phyloP scores from a whole-genome alignment of 2,329 filamentous ascomycete genomes.

The Colletotrichum viniferum region DNA sequence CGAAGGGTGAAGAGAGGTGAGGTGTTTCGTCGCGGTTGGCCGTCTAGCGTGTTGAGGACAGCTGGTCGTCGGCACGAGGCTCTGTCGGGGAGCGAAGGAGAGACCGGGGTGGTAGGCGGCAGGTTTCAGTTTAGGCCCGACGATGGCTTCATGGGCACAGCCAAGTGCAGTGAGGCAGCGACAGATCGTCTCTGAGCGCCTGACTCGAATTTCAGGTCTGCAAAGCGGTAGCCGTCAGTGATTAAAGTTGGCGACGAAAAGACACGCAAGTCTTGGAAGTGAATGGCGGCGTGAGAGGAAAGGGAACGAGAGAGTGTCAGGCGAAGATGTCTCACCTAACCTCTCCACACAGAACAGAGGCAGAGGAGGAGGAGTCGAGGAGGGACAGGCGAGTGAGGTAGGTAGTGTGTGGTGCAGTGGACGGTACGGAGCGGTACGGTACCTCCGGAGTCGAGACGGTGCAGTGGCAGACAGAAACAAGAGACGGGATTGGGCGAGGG shows the following conservation, averaged over 20 bases:
- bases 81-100: background rate
- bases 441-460: background rate
- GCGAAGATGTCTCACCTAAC: conserved; percentile 20
- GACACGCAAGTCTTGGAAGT: background rate
- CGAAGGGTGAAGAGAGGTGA: conserved; percentile 18
- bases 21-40: background rate
- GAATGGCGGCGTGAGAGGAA: background rate
- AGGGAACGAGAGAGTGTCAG: conserved; percentile 12
- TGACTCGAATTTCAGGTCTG: background rate
- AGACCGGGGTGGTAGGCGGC: conserved; percentile 1
- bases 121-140: conserved; percentile 20
- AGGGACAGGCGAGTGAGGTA: conserved; percentile 7
- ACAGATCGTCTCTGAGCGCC: background rate
- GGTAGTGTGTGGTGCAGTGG: background rate
- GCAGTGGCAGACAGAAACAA: conserved; percentile 8
- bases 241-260: conserved; percentile 5
- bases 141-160: conserved; percentile 19
- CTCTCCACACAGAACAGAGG: conserved; percentile 9
- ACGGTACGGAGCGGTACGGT: conserved; percentile 3
- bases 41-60: background rate
- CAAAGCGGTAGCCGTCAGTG: background rate
- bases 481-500: conserved; percentile 19
- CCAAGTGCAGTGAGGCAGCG: background rate
- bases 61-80: background rate
- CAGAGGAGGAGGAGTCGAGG: conserved; percentile 4